Conservation (phyloP, 2,329 filamentous ascomycete species). For the Diaporthe sp. region DNA sequence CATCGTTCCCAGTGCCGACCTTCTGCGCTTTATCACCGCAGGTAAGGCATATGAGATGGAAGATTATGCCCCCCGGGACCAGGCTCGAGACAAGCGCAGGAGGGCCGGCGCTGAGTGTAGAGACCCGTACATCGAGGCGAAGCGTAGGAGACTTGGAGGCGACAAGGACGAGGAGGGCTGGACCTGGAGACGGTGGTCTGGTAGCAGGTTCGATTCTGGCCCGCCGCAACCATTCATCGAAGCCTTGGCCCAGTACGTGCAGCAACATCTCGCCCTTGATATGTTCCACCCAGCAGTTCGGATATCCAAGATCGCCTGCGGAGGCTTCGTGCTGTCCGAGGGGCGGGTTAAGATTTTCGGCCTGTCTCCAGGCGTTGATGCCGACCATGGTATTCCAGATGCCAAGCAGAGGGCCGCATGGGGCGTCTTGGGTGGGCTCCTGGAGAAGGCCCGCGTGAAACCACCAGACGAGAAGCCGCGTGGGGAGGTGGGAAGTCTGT, state of each 20-base stretch:
- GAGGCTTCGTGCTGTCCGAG: conserved; percentile 69
- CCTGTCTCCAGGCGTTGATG: background rate
- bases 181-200: conserved; percentile 58
- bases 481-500: background rate
- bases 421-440: conserved; percentile 36
- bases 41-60: conserved; percentile 52
- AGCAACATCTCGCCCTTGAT: conserved; percentile 67
- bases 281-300: conserved; percentile 69
- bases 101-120: background rate
- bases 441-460: conserved; percentile 29
- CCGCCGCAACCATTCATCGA: conserved; percentile 62
- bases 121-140: conserved; percentile 48
- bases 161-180: conserved; percentile 66
- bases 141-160: conserved; percentile 62
- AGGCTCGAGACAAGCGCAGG: conserved; percentile 46
- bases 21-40: conserved; percentile 60
- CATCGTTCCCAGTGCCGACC: conserved; percentile 63
- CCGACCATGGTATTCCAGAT: conserved; percentile 14
- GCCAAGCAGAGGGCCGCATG: conserved; percentile 34
- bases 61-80: background rate
- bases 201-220: background rate
- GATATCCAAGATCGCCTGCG: conserved; percentile 67
- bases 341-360: conserved; percentile 64
- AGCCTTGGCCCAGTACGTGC: conserved; percentile 64
- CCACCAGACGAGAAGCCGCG: background rate